Evolutionary conservation across 345 rosid genomes (phyloP), one percentile per base, ranked within the genome.

Genomic region (Trapa bicornis): DNA sequence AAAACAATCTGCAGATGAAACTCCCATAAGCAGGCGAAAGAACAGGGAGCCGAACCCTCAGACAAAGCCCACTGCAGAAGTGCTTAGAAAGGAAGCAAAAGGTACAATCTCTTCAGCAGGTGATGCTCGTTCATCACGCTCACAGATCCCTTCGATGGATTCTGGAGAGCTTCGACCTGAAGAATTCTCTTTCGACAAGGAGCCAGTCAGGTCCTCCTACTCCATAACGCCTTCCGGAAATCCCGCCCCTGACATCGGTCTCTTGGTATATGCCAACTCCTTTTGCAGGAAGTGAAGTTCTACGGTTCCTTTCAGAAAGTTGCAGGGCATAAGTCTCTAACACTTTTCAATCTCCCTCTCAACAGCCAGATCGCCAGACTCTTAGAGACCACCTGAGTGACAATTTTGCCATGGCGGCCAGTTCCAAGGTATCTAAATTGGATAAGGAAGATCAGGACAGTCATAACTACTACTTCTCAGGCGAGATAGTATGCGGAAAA

Each of bases 21-120:
- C 75, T 65, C 68, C 92, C 48, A 75, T 80, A 65, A 88, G 92
- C 83, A 81, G 68, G 77, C 79, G 77, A 85, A 79, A 68, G 81
- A 88, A 84, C 84, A 84, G 66, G 85, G 75, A 74, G 45, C 83
- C 29, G 65, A 75, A 57, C 74, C 86, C 67, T 81, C 62, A 4
- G 41, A 60, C 3, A 4, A 47, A 71, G 67, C 78, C 82, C 36
- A 72, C 9, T 42, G 80, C 88, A 52, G 75, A 57, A 72, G 71
- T 70, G 11, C 53, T 36, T 67, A 76, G 71, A 66, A 80, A 72
- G 48, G 71, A 61, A 22, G 65, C 72, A 65, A 75, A 70, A 77
- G 69, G 61, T 67, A 72, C 53, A 64, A 57, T 62, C 67, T 33
- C 67, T 29, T 74, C 81, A 4, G 75, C 71, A 9, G 69, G 48